Evolutionary conservation across 345 rosid genomes (phyloP), one percentile per base, ranked within the genome.

Genomic region (Pelargonium nanum): DNA sequence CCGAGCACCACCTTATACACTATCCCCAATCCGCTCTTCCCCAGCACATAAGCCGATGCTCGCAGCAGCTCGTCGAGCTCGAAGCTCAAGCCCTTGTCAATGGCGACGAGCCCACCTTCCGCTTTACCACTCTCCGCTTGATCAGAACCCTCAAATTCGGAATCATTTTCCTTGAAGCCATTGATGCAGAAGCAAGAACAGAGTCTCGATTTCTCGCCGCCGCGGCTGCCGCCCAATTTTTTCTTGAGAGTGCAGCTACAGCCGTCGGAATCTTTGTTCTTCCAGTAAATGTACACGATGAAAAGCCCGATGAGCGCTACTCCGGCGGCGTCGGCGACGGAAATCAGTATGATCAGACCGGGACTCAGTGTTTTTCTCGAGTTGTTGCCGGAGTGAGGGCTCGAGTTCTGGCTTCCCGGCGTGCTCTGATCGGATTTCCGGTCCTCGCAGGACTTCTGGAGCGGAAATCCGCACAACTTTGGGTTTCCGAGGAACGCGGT

Each of bases 1-100:
- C 95, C 97, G 12, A 93, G 92, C 76, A 93, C 97, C 19, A 93
- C 99, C 66, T 93, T 93, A 61, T 93, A 93, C 63, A 93, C 96
- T 19, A 90, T 93, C 74, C 99, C 99, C 55, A 93, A 65, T 68
- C 96, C 97, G 62, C 99, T 93, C 84, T 93, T 93, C 28, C 99
- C 99, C 69, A 89, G 26, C 56, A 93, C 99, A 57, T 93, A 89
- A 2, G 99, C 99, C 15, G 99, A 93, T 28, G 99, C 99, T 72
- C 96, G 81, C 24, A 93, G 73, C 68, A 93, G 54, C 78, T 93
- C 99, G 45, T 93, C 99, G 3, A 93, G 81, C 88, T 89, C 99
- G 58, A 93, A 83, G 0, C 80, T 80, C 66, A 90, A 93, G n/a
- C 94, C 94, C 68, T 86, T 88, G 53, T 93, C 99, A 6, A 93